phyloP scores from a whole-genome alignment of 169 alveolate genomes.

The Sarcocystis neurona region DNA sequence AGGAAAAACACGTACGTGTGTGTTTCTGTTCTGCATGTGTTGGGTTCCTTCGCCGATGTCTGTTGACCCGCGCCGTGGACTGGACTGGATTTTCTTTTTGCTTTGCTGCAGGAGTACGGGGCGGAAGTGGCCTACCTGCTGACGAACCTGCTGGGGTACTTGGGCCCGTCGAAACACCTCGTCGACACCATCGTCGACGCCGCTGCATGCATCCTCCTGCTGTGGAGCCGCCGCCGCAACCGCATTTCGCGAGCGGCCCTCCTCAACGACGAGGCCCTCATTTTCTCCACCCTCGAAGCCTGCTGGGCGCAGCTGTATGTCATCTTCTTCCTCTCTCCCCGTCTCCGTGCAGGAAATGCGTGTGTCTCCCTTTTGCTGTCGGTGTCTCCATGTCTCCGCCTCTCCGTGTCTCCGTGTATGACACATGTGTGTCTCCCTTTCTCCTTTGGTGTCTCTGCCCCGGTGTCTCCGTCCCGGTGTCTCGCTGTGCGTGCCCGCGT shows the following conservation, averaged over 20 bases:
- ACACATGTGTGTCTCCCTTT: too few relatives aligned
- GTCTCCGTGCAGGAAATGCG: not conserved
- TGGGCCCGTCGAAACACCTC: slow-evolving; percentile 34
- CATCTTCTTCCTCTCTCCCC: not conserved
- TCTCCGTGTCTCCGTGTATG: too few relatives aligned
- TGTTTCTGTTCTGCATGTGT: not conserved
- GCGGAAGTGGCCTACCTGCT: slow-evolving; percentile 44
- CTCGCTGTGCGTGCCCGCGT: too few relatives aligned
- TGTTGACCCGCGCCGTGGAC: not conserved
- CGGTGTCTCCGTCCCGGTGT: too few relatives aligned
- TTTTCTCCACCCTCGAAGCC: slow-evolving; percentile 44
- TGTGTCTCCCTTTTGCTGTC: not conserved
- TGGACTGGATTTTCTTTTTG: not conserved
- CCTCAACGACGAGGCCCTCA: slow-evolving; percentile 6
- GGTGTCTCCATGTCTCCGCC: not conserved
- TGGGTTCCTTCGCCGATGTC: not conserved
- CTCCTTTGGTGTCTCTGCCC: too few relatives aligned
- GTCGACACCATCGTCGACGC: slow-evolving; percentile 35
- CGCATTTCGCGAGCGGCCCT: not conserved
- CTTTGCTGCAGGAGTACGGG: slow-evolving; percentile 28
- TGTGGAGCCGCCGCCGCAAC: slow-evolving; percentile 27
- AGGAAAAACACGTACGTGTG: too few relatives aligned
- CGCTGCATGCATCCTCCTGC: slow-evolving; percentile 25
- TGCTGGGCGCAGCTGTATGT: slow-evolving; percentile 56
- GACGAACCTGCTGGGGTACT: slow-evolving; percentile 36